A percentile compares a stretch with the other conserved stretches of the same genome.
Conservation (phyloP, 225 moss, liverwort and hornwort genomes). For the Polytrichum formosum region DNA sequence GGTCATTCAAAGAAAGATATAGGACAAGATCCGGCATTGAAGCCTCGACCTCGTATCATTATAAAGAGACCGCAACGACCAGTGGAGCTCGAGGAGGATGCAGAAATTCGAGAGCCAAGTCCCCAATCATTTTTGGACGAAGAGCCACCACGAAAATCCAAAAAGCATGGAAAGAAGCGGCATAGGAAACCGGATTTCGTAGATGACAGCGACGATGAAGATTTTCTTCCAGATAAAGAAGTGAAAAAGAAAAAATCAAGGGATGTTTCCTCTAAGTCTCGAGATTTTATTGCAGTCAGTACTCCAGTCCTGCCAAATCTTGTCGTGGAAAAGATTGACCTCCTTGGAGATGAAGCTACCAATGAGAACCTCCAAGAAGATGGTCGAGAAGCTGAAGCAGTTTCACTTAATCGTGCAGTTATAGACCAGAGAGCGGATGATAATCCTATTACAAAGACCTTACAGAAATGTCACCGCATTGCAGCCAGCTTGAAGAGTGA, state of each 20-base stretch:
- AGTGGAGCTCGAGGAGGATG: constrained; percentile 41
- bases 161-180: constrained; percentile 45
- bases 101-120: constrained; percentile 14
- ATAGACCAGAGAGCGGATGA: constrained; percentile 39
- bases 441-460: constrained; percentile 72
- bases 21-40: constrained; percentile 24
- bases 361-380: constrained; percentile 47
- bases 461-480: constrained; percentile 81
- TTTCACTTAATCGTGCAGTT: constrained; percentile 15
- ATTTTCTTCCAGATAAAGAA: constrained; percentile 56
- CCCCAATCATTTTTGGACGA: constrained; percentile 34
- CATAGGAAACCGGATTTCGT: constrained; percentile 42
- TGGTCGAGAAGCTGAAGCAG: constrained; percentile 31
- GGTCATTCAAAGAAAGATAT: constrained; percentile 33
- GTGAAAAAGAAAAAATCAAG: constrained; percentile 33
- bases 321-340: constrained; percentile 47
- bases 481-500: constrained; percentile 75
- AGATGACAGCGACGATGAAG: constrained; percentile 83
- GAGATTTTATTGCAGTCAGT: constrained; percentile 29
- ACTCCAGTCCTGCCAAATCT: constrained; percentile 32
- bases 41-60: constrained; percentile 56
- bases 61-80: constrained; percentile 61
- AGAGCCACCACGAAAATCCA: constrained; percentile 30
- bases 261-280: constrained; percentile 11
- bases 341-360: constrained; percentile 42